phyloP scores from a whole-genome alignment of 768 basidiomycete genomes.

The Suillus hirtellus region DNA sequence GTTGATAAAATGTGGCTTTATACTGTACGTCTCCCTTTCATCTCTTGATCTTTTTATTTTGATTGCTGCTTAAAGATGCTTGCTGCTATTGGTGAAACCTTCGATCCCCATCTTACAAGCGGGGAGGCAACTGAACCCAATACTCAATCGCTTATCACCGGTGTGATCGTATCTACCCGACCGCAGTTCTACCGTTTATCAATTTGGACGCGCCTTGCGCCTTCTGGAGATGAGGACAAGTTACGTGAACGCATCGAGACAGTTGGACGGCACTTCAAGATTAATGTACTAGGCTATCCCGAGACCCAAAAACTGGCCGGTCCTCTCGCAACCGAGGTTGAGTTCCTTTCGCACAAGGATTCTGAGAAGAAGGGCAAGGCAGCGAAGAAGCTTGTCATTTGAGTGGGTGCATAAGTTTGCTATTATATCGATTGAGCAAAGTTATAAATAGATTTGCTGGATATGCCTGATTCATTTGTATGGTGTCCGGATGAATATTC shows the following conservation, averaged over 20 bases:
- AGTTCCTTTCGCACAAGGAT: conserved; percentile 93
- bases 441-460: conserved; percentile 17
- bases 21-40: conserved; percentile 57
- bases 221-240: conserved; percentile 53
- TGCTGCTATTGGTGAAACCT: conserved; percentile 98
- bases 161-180: conserved; percentile 92
- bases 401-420: conserved; percentile 22
- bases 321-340: conserved; percentile 92
- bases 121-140: conserved; percentile 42
- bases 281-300: conserved; percentile 76
- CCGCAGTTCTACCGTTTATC: conserved; percentile 95
- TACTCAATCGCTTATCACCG: conserved; percentile 73
- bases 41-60: background rate
- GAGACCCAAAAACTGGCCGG: conserved; percentile 76
- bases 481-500: conserved; percentile 24
- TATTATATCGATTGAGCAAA: conserved; percentile 14
- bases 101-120: conserved; percentile 79
- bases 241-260: conserved; percentile 81
- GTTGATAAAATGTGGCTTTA: conserved; percentile 99
- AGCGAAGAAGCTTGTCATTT: conserved; percentile 77
- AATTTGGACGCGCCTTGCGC: conserved; percentile 94
- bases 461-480: conserved; percentile 33
- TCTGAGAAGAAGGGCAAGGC: conserved; percentile 91
- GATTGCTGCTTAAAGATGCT: conserved; percentile 71
- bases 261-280: conserved; percentile 91